Evolutionary conservation across 192 early-diverging fungal species (phyloP).

Genomic region (Dispira parvispora): DNA sequence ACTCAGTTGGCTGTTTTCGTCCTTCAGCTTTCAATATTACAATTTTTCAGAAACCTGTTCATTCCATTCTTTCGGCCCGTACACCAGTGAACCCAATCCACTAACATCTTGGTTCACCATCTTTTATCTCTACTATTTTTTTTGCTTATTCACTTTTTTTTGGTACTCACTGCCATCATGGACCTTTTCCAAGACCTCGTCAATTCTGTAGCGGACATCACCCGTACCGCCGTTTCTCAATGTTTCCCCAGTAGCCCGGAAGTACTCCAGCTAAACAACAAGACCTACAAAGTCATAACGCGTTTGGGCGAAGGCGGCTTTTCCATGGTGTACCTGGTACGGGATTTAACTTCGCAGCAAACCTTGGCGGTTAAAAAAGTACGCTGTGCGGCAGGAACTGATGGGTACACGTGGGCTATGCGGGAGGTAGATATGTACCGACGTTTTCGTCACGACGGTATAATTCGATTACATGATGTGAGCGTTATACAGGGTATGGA

Average conservation of each 20-base stretch:
- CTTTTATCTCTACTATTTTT: background rate
- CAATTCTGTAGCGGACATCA: conserved; percentile 1
- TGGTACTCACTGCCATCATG: conserved; percentile 1
- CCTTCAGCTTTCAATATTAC: too few species aligned
- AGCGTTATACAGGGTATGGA: conserved; percentile 31
- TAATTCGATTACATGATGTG: conserved; percentile 37
- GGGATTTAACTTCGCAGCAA: conserved; percentile 26
- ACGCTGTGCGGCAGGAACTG: conserved; percentile 38
- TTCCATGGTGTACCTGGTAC: conserved; percentile 46
- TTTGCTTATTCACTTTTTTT: background rate
- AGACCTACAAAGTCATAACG: conserved; percentile 36
- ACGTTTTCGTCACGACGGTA: conserved; percentile 42
- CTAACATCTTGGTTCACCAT: background rate
- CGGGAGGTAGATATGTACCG: conserved; percentile 51
- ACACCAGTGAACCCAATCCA: too few species aligned
- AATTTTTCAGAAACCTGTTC: too few species aligned
- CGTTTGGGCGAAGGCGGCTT: conserved; percentile 61
- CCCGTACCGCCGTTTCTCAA: conserved; percentile 6
- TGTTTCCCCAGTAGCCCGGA: conserved; percentile 11
- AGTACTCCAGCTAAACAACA: conserved; percentile 26
- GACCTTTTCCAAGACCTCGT: conserved; percentile 10
- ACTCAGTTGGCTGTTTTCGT: too few species aligned
- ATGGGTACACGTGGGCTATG: conserved; percentile 38
- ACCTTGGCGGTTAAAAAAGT: conserved; percentile 54
- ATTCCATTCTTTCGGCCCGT: too few species aligned